Conservation (phyloP, 441 rosid species). For the Gossypium davidsonii region DNA sequence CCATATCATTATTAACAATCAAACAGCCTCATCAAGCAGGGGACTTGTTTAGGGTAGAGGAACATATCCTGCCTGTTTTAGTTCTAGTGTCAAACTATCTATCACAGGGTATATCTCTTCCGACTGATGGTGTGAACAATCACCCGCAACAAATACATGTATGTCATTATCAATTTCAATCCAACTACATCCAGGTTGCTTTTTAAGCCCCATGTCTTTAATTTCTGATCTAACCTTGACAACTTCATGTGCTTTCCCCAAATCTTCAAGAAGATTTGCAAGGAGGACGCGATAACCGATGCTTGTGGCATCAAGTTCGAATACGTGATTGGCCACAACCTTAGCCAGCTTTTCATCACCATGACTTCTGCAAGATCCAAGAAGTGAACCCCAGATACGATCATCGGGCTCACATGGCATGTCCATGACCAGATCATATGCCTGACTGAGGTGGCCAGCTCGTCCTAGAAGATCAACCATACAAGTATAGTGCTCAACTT, state of each 20-base stretch:
- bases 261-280: slow-evolving; percentile 32
- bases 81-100: slow-evolving; percentile 22
- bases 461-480: slow-evolving; percentile 46
- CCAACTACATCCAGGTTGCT: slow-evolving; percentile 39
- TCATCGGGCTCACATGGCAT: slow-evolving; percentile 38
- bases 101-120: slow-evolving; percentile 19
- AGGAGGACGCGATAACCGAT: slow-evolving; percentile 32
- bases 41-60: slow-evolving; percentile 1
- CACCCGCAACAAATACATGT: slow-evolving; percentile 22
- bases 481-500: slow-evolving; percentile 41
- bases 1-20: neutral
- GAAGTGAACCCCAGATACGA: slow-evolving; percentile 39
- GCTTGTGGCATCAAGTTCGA: slow-evolving; percentile 22
- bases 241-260: slow-evolving; percentile 19
- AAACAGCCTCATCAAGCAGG: slow-evolving; percentile 5
- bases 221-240: slow-evolving; percentile 23
- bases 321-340: slow-evolving; percentile 28
- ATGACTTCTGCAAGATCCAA: slow-evolving; percentile 39
- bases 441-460: slow-evolving; percentile 32
- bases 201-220: slow-evolving; percentile 25
- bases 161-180: slow-evolving; percentile 22
- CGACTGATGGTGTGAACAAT: slow-evolving; percentile 23
- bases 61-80: slow-evolving; percentile 21
- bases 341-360: slow-evolving; percentile 28
- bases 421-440: slow-evolving; percentile 32